These are phyloP conservation scores for Seiridium cupressi DNA, from an alignment of 2,329 filamentous ascomycete species.

Conservation along the genomic window DNA sequence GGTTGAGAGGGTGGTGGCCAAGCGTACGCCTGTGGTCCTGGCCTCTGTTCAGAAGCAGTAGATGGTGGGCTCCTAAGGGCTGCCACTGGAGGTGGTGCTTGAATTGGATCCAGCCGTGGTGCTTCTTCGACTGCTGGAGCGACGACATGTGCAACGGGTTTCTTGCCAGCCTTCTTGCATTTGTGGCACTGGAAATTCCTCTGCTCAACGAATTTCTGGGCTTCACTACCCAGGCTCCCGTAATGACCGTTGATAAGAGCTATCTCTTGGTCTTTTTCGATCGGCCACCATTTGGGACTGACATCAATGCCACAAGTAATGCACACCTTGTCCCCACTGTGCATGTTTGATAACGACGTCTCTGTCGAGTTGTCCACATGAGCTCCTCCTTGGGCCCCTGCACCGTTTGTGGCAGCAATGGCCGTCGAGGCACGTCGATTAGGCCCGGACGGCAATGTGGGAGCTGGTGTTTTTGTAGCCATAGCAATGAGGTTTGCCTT, in stretches of 20 bases:
- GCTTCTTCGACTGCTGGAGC: conserved; percentile 26
- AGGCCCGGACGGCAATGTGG: conserved; percentile 34
- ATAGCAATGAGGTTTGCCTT: conserved; percentile 79
- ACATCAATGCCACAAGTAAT: conserved; percentile 67
- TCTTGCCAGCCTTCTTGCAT: conserved; percentile 58
- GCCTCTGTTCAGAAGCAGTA: conserved; percentile 16
- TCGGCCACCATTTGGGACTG: conserved; percentile 72
- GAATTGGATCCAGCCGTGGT: conserved; percentile 21
- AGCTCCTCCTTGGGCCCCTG: conserved; percentile 17
- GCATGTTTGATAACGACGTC: conserved; percentile 21
- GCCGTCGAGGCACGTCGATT: conserved; percentile 58
- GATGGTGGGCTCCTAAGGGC: conserved; percentile 22
- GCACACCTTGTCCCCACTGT: conserved; percentile 54
- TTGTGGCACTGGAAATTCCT: conserved; percentile 73
- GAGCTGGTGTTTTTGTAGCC: conserved; percentile 53
- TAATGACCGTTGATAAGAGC: conserved; percentile 51
- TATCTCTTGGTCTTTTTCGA: conserved; percentile 50
- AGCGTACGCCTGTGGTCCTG: not conserved
- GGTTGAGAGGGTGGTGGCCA: conserved; percentile 18
- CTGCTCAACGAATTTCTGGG: conserved; percentile 58
- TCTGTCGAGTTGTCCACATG: conserved; percentile 27
- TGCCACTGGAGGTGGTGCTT: conserved; percentile 22
- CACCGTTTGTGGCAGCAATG: conserved; percentile 28
- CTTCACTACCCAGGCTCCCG: conserved; percentile 51
- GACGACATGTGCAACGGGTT: conserved; percentile 33